Evolutionary conservation across 106 monocot genomes (phyloP).

Genomic region (Dendrobium officinale): DNA sequence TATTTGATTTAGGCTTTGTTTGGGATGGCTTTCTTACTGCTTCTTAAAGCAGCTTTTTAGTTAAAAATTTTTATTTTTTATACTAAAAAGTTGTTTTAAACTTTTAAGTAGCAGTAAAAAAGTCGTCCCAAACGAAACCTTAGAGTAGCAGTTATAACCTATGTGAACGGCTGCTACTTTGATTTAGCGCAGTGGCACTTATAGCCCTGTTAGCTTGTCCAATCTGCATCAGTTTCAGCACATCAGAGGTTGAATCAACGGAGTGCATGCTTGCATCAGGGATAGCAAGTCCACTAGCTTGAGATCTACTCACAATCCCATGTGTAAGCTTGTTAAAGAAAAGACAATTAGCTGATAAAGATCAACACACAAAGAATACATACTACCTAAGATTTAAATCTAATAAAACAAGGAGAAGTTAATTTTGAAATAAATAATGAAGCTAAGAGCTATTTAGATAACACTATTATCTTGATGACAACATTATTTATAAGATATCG

Average conservation of each 20-base stretch:
- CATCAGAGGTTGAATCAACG: constrained; percentile 60
- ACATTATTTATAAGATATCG: neutral
- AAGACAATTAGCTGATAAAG: neutral
- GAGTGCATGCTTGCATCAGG: constrained; percentile 64
- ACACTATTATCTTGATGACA: too few species aligned
- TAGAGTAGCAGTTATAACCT: constrained; percentile 27
- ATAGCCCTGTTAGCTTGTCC: constrained; percentile 53
- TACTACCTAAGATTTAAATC: neutral
- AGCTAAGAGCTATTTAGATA: neutral
- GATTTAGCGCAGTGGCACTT: constrained; percentile 71
- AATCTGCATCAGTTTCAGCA: constrained; percentile 58
- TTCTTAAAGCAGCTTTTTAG: too few species aligned
- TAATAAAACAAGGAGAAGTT: neutral
- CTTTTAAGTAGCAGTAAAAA: too few species aligned
- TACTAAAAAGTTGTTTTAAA: too few species aligned
- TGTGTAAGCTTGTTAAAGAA: constrained; percentile 53
- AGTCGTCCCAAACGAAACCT: too few species aligned
- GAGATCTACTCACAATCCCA: constrained; percentile 44
- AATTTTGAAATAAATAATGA: neutral
- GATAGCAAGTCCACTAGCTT: constrained; percentile 61
- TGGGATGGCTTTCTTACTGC: too few species aligned
- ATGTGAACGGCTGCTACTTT: constrained; percentile 80
- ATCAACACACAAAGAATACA: neutral
- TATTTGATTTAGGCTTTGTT: neutral
- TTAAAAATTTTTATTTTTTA: too few species aligned